A percentile compares a stretch with the other conserved stretches of the same genome.
These are phyloP conservation scores for Hemileccinum rubropunctum DNA, from an alignment of 768 basidiomycete genomes.

Conservation along the genomic window DNA sequence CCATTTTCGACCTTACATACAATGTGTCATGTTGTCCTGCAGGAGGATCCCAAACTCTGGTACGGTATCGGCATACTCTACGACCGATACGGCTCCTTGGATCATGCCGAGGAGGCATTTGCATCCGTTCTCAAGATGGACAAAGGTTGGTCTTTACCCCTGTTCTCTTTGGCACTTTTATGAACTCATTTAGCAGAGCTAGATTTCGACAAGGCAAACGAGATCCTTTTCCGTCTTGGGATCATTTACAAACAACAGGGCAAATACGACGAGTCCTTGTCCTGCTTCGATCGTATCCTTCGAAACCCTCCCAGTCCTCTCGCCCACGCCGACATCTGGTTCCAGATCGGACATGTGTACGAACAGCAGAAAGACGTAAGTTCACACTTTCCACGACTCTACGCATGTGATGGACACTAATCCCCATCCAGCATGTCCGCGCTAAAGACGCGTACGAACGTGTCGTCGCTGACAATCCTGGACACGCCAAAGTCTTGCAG, in stretches of 20 bases:
- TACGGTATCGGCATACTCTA: slow-evolving; percentile 99
- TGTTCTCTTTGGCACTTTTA: slow-evolving; percentile 11
- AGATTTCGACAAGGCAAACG: slow-evolving; percentile 99
- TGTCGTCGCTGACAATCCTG: slow-evolving; percentile 89
- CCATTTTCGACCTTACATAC: not conserved
- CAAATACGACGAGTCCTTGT: slow-evolving; percentile 84
- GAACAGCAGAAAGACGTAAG: slow-evolving; percentile 96
- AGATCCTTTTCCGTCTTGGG: slow-evolving; percentile 95
- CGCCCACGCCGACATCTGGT: slow-evolving; percentile 98
- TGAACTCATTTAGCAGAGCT: slow-evolving; percentile 31
- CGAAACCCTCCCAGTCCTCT: slow-evolving; percentile 94
- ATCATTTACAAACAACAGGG: slow-evolving; percentile 99
- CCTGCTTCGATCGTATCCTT: slow-evolving; percentile 95
- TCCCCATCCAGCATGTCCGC: slow-evolving; percentile 61
- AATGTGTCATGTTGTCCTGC: slow-evolving; percentile 9
- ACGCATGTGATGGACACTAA: slow-evolving; percentile 12
- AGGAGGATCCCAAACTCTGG: slow-evolving; percentile 98
- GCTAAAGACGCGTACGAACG: slow-evolving; percentile 97
- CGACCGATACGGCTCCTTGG: slow-evolving; percentile 96
- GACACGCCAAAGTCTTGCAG: slow-evolving; percentile 95
- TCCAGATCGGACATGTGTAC: slow-evolving; percentile 98
- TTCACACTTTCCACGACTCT: slow-evolving; percentile 6
- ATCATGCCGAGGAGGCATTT: slow-evolving; percentile 99
- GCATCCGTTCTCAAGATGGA: slow-evolving; percentile 96
- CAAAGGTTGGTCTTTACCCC: slow-evolving; percentile 58